A percentile compares a stretch with the other conserved stretches of the same genome.
These are phyloP conservation scores for Dendrocalamus sinicus DNA, from an alignment of 176 grass and related monocot genomes.

Conservation along the genomic window DNA sequence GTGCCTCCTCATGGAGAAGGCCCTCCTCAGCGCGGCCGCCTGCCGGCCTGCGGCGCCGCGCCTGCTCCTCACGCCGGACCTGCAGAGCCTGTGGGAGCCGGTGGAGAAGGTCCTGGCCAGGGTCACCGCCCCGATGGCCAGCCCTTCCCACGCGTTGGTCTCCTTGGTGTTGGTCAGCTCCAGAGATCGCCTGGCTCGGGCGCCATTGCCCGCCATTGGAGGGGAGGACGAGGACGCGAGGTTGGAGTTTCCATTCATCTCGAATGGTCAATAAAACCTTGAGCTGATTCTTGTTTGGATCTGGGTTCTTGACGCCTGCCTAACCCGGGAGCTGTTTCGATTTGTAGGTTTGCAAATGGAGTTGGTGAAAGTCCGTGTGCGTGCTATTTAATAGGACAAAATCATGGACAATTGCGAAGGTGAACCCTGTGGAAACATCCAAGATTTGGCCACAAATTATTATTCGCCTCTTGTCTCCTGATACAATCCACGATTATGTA, in stretches of 20 bases:
- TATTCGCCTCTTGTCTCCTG: constrained; percentile 37
- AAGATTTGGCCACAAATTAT: constrained; percentile 47
- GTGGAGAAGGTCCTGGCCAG: constrained; percentile 66
- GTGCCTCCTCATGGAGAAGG: constrained; percentile 70
- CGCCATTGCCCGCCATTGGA: neutral
- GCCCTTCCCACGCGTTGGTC: constrained; percentile 54
- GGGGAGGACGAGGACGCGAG: constrained; percentile 14
- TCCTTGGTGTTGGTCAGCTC: constrained; percentile 62
- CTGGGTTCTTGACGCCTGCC: constrained; percentile 1
- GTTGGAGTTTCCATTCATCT: constrained; percentile 64
- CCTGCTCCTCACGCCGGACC: constrained; percentile 24
- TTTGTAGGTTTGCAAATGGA: constrained; percentile 38
- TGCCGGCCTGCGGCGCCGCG: neutral
- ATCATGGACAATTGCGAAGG: constrained; percentile 49
- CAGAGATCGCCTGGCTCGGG: constrained; percentile 45
- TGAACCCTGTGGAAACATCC: constrained; percentile 56
- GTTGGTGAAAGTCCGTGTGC: neutral
- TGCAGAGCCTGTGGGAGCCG: constrained; percentile 53
- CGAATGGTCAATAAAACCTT: neutral
- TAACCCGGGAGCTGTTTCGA: constrained; percentile 4
- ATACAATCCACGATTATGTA: constrained; percentile 6
- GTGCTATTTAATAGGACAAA: constrained; percentile 8
- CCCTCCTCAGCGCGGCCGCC: constrained; percentile 47
- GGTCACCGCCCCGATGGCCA: constrained; percentile 51
- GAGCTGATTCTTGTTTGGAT: constrained; percentile 34